Evolutionary conservation across 345 rosid genomes (phyloP).

Genomic region (Lagerstroemia speciosa): DNA sequence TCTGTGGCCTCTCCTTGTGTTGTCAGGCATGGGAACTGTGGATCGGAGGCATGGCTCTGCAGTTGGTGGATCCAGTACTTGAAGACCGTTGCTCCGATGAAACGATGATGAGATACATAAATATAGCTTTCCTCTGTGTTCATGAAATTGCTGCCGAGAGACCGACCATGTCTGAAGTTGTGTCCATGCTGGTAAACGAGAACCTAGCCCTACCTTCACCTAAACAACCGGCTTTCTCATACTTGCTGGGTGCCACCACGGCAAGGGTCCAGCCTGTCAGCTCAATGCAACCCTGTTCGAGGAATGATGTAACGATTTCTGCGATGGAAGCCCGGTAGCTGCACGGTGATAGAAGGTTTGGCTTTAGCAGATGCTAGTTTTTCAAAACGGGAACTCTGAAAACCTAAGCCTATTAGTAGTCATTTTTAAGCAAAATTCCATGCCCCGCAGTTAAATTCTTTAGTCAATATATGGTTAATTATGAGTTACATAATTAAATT

Average conservation of each 20-base stretch:
- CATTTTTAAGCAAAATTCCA: no score
- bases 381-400: no score
- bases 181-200: slow-evolving; percentile 34
- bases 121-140: slow-evolving; percentile 37
- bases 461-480: no score
- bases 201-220: slow-evolving; percentile 1
- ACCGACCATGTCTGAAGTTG: slow-evolving; percentile 37
- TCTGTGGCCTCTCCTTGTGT: not conserved
- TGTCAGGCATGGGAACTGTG: slow-evolving; percentile 36
- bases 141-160: slow-evolving; percentile 35
- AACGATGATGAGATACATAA: slow-evolving; percentile 28
- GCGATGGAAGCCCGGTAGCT: not conserved
- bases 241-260: not conserved
- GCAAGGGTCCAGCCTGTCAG: not conserved
- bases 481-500: no score
- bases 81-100: slow-evolving; percentile 10
- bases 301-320: not conserved
- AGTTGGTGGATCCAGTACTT: slow-evolving; percentile 21
- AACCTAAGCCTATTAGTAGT: no score
- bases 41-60: slow-evolving; percentile 23
- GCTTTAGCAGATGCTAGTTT: no score
- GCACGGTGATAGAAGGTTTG: no score
- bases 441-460: no score
- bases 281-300: not conserved
- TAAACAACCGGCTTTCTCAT: not conserved